Base-by-base conservation (phyloP, 1,284 basidiomycete species). In the Pascua sp. region DNA sequence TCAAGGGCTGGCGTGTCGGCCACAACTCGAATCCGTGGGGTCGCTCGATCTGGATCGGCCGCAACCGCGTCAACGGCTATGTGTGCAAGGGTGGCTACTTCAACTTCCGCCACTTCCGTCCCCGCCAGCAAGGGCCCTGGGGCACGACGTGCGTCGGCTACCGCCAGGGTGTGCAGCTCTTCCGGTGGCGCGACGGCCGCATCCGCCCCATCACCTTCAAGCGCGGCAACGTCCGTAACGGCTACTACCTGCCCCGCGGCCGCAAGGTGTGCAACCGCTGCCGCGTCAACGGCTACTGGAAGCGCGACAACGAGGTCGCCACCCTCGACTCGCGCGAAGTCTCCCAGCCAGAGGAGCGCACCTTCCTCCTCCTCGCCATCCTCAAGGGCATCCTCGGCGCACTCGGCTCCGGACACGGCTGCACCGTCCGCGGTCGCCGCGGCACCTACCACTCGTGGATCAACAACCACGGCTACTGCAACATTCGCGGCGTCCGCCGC, bases 391-490 rank as follows among this genome's bases (percentile, higher is more conserved):
- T 37, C 49, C 15, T 50, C 32, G 24, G 41, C 47, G 37, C 15
- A 15, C 24, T 32, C 24, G 24, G 24, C 24, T 32, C 24, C 4
- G 24, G 24, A 4, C 24, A 32, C 24, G 24, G 24, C 24, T 32
- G 24, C 24, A 32, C 24, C 24, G 24, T 32, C 24, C 24, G 24
- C 24, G 24, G 24, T 32, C 24, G 24, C 24, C 3, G 24, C 4
- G 24, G 24, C 7, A 3, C 4, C 24, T 32, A 32, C 24, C 3
- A 32, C 24, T 32, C 24, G 24, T 40, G n/a, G 5, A 5, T 41
- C 47, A 38, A 49, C 47, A 39, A 17, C 36, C 47, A 40, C 47
- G 47, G 41, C n/a, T 49, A 49, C 11, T 41, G 40, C 40, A 13
- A 45, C 43, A 16, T 10, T 45, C 24, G 24, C 24, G 24, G 24